These are phyloP conservation scores for Ophidiomyces ophidiicola DNA, from an alignment of 2,329 filamentous ascomycete genomes.

Conservation along the genomic window DNA sequence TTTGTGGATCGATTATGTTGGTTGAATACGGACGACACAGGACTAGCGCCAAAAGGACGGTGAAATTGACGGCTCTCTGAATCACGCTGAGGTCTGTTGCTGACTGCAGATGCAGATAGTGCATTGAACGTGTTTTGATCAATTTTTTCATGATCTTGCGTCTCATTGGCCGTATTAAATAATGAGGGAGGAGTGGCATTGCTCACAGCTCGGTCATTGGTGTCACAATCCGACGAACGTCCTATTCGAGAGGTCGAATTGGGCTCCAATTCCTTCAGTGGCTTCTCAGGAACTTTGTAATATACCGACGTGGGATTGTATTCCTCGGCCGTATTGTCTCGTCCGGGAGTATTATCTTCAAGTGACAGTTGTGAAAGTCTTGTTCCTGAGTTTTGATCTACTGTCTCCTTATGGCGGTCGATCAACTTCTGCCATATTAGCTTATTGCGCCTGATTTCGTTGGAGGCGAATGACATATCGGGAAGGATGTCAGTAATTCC, in stretches of 20 bases:
- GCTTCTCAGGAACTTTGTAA: slow-evolving; percentile 5
- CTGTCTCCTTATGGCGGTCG: slow-evolving; percentile 8
- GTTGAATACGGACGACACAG: slow-evolving; percentile 1
- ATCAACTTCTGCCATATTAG: slow-evolving; percentile 46
- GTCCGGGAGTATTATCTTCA: slow-evolving; percentile 5
- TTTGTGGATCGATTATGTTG: slow-evolving; percentile 9
- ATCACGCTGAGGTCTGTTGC: background rate
- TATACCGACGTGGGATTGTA: slow-evolving; percentile 2
- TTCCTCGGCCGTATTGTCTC: slow-evolving; percentile 5
- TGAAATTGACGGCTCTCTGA: background rate
- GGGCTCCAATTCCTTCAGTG: slow-evolving; percentile 1
- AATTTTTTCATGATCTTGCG: background rate
- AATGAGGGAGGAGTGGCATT: too few relatives aligned
- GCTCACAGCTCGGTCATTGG: slow-evolving; percentile 3
- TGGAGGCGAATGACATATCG: slow-evolving; percentile 68
- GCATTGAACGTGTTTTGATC: background rate
- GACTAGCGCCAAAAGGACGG: background rate
- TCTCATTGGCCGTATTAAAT: background rate
- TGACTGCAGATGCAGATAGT: background rate
- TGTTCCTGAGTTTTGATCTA: background rate
- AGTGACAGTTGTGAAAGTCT: background rate
- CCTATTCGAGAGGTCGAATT: too few relatives aligned
- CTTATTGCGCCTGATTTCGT: slow-evolving; percentile 69
- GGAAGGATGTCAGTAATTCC: slow-evolving; percentile 78
- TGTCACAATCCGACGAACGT: slow-evolving; percentile 3